Base-by-base conservation (phyloP, 306 rosid species). In the Alnus glutinosa region DNA sequence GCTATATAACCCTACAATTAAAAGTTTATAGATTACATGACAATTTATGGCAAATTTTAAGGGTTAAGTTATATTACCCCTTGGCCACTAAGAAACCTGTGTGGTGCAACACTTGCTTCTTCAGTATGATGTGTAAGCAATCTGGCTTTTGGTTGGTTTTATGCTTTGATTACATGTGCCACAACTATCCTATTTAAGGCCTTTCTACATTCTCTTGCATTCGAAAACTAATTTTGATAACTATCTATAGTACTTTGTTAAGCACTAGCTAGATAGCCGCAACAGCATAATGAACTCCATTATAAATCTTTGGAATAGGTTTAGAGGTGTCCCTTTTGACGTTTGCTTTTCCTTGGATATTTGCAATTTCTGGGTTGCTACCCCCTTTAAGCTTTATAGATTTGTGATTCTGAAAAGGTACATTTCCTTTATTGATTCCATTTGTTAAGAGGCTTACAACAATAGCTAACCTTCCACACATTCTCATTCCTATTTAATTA, bases 311-410 rank as follows among this genome's bases (percentile, higher is more conserved):
- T 57, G 37, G 9, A 23, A n/a, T 52, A 54, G 75, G 47, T n/a
- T 23, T 34, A 42, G 61, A 52, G 85, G 52, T 54, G 46, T 73
- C 61, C 69, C 80, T 28, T 74, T 18, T 2, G 67, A 72, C 63
- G 55, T 34, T 75, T 44, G n/a, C 46, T 54, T 68, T 78, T 68
- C 30, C 49, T 57, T 46, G 9, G 49, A 67, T 74, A 63, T 62
- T 73, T 70, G 77, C 72, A 48, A 69, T 71, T 48, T 62, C 64
- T 34, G 79, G 57, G 76, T 32, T 51, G 61, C 51, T 46, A 54
- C 28, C 80, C 72, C 59, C 11, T 74, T 50, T 50, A 32, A 32
- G 66, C 77, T 61, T 23, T 23, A 72, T 84, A 84, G 78, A 61
- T 47, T 50, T 75, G 52, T 51, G 4, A 39, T 84, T 73, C 28